Evolutionary conservation across 768 basidiomycete genomes (phyloP).

Genomic region (Lyophyllum decastes): DNA sequence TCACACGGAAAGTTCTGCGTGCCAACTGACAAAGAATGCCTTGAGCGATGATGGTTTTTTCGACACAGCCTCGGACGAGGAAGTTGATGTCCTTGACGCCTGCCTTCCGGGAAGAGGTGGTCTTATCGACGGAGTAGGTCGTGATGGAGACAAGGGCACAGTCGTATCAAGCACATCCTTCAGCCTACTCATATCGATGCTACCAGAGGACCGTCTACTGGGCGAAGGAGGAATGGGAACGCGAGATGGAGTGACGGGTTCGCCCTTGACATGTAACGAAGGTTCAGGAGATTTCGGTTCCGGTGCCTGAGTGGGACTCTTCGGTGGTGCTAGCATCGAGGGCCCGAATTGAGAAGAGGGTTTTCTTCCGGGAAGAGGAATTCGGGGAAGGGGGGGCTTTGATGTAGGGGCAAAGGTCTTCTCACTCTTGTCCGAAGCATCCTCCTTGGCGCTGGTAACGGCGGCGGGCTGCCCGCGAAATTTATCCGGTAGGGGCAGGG

Average conservation of each 20-base stretch:
- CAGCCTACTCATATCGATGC: slow-evolving; percentile 11
- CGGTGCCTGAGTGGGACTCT: background rate
- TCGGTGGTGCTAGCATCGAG: background rate
- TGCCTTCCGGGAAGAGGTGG: background rate
- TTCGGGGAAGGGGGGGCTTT: background rate
- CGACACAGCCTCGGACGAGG: background rate
- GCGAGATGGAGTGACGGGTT: background rate
- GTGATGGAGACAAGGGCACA: background rate
- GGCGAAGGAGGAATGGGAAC: background rate
- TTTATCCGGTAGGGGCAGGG: background rate
- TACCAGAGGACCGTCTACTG: background rate
- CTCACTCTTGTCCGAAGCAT: background rate
- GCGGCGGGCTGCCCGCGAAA: background rate
- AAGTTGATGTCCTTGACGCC: background rate
- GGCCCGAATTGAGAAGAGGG: background rate
- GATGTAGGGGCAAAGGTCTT: background rate
- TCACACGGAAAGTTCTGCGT: no score
- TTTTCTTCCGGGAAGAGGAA: background rate
- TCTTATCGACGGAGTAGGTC: background rate
- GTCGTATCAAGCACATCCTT: slow-evolving; percentile 6
- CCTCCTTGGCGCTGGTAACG: background rate
- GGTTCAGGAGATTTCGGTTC: background rate
- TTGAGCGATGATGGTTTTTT: no score
- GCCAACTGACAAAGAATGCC: no score
- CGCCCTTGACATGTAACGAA: background rate